Evolutionary conservation across 768 basidiomycete genomes (phyloP).

Genomic region (Lentinula sp.): DNA sequence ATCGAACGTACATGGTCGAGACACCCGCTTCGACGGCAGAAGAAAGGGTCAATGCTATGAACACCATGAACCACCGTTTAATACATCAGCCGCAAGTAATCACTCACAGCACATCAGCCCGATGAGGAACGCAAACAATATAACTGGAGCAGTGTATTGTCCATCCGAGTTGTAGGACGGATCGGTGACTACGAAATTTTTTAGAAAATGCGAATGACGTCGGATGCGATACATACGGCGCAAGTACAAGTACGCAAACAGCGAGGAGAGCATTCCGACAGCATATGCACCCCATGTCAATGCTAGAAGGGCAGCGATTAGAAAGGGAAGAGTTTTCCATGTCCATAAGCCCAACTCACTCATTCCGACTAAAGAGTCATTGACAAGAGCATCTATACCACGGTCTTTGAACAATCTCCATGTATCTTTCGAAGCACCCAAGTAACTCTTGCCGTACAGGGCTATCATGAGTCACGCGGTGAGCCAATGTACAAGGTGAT

Average conservation of each 20-base stretch:
- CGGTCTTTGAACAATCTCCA: constrained; percentile 74
- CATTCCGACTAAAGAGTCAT: constrained; percentile 78
- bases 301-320: constrained; percentile 29
- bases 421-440: constrained; percentile 77
- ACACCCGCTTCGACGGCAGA: constrained; percentile 82
- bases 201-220: background rate
- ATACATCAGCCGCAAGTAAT: background rate
- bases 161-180: constrained; percentile 71
- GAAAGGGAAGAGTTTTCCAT: background rate
- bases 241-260: constrained; percentile 76
- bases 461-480: constrained; percentile 29
- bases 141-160: constrained; percentile 70
- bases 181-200: constrained; percentile 45
- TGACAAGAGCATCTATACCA: constrained; percentile 76
- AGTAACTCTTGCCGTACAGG: constrained; percentile 79
- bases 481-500: background rate
- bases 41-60: constrained; percentile 56
- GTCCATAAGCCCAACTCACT: constrained; percentile 35
- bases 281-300: constrained; percentile 78
- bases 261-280: constrained; percentile 64
- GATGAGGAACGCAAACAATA: constrained; percentile 79
- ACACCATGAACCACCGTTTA: background rate
- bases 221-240: constrained; percentile 39
- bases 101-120: constrained; percentile 65
- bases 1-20: constrained; percentile 63